Evolutionary conservation across 345 rosid genomes (phyloP), one percentile per base, ranked within the genome.

Genomic region (Aurinia saxatilis): DNA sequence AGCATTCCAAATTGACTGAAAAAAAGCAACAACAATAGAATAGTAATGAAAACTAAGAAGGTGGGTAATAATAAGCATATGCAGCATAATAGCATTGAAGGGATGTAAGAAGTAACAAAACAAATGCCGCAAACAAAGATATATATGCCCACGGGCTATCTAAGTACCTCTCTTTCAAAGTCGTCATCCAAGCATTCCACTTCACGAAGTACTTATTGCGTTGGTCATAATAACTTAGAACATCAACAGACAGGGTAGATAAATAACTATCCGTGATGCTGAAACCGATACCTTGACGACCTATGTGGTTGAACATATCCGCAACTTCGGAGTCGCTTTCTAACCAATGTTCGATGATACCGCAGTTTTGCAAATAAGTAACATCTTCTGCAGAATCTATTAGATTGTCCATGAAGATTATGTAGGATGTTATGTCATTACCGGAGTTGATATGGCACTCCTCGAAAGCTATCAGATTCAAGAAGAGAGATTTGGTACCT

Each of bases 171-270:
- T 87, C 87, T 60, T 73, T 80, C 60, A 87, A 71, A 44, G 70
- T 76, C n/a, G 87, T 87, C 4, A 74, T 73, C 95, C 91, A 84
- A 18, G 85, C 68, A 40, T 87, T 84, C 88, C 91, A 87, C 70
- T 66, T 68, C 51, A 77, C 81, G 80, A 27, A 27, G 31, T 4
- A 27, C 31, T 27, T 27, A 27, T 4, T 4, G 31, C 31, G 31
- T 4, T 27, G 0, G 7, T 27, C 31, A 27, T 27, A 27, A 27
- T 27, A 27, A 5, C 6, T 27, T 23, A 5, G 5, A 27, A 27
- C 31, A 4, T 27, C 6, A 6, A 6, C 6, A 6, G 31, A 27
- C 31, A 27, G 1, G 5, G 4, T 5, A 5, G 5, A 27, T 27
- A 27, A 6, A 27, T 27, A 27, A 27, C 6, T 27, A 27, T 27